These are phyloP conservation scores for Vanrija sp. DNA, from an alignment of 1,284 basidiomycete species.

Conservation along the genomic window DNA sequence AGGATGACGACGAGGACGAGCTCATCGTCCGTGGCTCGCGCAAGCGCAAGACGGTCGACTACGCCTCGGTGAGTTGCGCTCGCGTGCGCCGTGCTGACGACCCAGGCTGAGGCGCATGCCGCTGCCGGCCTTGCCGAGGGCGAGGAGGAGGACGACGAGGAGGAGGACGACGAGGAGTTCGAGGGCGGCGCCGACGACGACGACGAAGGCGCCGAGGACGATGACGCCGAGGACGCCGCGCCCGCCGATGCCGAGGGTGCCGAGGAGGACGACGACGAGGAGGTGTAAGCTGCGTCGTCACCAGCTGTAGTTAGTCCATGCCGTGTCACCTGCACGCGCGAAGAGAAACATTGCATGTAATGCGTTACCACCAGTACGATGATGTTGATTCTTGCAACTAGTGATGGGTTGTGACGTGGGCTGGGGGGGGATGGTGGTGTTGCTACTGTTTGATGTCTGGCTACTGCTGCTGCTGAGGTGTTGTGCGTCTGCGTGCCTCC, in stretches of 20 bases:
- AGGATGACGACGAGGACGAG: constrained; percentile 28
- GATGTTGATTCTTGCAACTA: neutral
- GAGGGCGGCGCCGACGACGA: constrained; percentile 23
- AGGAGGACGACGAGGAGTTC: constrained; percentile 23
- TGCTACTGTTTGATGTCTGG: constrained; percentile 3
- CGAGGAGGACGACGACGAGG: constrained; percentile 28
- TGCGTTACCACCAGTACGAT: neutral
- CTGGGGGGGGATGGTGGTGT: neutral
- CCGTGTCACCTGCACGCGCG: neutral
- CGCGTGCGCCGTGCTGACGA: constrained; percentile 1
- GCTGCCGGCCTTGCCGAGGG: constrained; percentile 32
- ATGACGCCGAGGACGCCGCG: constrained; percentile 16
- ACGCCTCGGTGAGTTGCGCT: constrained; percentile 28
- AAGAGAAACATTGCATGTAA: neutral
- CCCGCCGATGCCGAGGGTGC: constrained; percentile 20
- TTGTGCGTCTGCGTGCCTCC: constrained; percentile 53
- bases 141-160: constrained; percentile 19
- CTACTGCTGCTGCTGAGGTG: too few species aligned
- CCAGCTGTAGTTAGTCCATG: neutral
- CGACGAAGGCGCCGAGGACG: constrained; percentile 17
- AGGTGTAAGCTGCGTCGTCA: constrained; percentile 18
- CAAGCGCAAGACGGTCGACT: constrained; percentile 31
- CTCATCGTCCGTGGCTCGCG: constrained; percentile 30
- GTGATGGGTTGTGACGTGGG: neutral
- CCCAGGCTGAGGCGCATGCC: constrained; percentile 31